phyloP scores from a whole-genome alignment of 2,329 filamentous ascomycete genomes.

The Pseudogymnoascus sp. region DNA sequence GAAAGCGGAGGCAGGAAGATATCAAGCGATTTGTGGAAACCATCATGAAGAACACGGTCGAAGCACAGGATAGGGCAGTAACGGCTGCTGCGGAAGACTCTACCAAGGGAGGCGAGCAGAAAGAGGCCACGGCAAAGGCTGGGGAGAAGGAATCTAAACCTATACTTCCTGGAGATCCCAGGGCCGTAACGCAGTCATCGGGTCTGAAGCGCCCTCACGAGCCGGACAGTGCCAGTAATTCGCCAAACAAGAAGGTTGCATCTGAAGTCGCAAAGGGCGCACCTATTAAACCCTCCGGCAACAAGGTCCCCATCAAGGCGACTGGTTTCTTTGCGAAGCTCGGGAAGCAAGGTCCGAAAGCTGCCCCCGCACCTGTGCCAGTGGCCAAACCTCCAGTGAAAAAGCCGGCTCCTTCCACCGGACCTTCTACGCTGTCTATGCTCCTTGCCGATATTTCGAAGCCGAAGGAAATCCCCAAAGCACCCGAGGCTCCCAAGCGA shows the following conservation, averaged over 20 bases:
- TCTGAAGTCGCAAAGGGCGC: constrained; percentile 25
- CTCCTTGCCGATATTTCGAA: constrained; percentile 26
- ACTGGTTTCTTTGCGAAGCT: constrained; percentile 13
- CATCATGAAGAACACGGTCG: constrained; percentile 19
- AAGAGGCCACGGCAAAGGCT: constrained; percentile 21
- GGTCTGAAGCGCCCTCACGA: constrained; percentile 25
- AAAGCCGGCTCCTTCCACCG: constrained; percentile 23
- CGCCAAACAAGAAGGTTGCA: constrained; percentile 27
- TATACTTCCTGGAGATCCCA: constrained; percentile 16
- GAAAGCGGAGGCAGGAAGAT: constrained; percentile 38
- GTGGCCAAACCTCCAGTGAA: constrained; percentile 25
- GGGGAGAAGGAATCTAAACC: constrained; percentile 18
- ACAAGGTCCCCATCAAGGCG: constrained; percentile 17
- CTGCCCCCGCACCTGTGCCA: constrained; percentile 13
- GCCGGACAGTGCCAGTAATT: constrained; percentile 21
- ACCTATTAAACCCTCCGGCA: constrained; percentile 16
- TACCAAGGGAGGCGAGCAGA: constrained; percentile 14
- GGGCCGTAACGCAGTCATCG: constrained; percentile 10
- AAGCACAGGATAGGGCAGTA: constrained; percentile 24
- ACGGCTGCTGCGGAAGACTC: constrained; percentile 36
- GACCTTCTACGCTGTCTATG: constrained; percentile 25
- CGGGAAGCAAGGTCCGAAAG: constrained; percentile 14
- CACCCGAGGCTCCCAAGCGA: constrained; percentile 21
- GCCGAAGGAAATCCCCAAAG: constrained; percentile 24
- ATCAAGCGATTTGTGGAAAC: constrained; percentile 35